Conservation (phyloP, 179 eudicot species). For the Patellifolia procumbens region DNA sequence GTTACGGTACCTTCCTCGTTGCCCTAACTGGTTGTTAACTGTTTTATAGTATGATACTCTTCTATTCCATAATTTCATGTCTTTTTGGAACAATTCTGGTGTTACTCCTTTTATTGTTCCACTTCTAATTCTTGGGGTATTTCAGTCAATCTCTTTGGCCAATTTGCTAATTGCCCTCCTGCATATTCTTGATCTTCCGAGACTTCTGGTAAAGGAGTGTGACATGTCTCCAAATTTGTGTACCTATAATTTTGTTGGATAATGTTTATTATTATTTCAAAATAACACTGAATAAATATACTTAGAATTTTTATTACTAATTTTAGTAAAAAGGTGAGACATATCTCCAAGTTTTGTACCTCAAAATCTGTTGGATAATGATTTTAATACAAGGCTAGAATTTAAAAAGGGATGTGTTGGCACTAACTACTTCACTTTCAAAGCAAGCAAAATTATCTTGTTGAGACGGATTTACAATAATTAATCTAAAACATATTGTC, state of each 20-base stretch:
- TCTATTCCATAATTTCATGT: slow-evolving; percentile 54
- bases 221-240: slow-evolving; percentile 70
- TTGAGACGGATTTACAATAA: too few species aligned
- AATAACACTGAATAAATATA: too few species aligned
- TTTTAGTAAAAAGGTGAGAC: slow-evolving; percentile 65
- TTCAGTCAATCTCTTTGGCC: slow-evolving; percentile 69
- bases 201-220: slow-evolving; percentile 69
- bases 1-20: too few species aligned
- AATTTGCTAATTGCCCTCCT: too few species aligned
- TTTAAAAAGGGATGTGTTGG: too few species aligned
- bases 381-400: background rate
- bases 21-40: too few species aligned
- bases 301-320: too few species aligned
- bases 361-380: slow-evolving; percentile 16
- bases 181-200: slow-evolving; percentile 41
- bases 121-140: slow-evolving; percentile 67
- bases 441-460: too few species aligned
- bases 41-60: too few species aligned
- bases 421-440: too few species aligned
- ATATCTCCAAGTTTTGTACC: slow-evolving; percentile 72
- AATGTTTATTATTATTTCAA: background rate
- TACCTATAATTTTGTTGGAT: slow-evolving; percentile 44
- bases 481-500: too few species aligned
- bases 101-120: slow-evolving; percentile 54
- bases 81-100: slow-evolving; percentile 43